Evolutionary conservation across 1,139 yeast genomes (phyloP).

Genomic region (Nadsonia starkeyi-henricii): DNA sequence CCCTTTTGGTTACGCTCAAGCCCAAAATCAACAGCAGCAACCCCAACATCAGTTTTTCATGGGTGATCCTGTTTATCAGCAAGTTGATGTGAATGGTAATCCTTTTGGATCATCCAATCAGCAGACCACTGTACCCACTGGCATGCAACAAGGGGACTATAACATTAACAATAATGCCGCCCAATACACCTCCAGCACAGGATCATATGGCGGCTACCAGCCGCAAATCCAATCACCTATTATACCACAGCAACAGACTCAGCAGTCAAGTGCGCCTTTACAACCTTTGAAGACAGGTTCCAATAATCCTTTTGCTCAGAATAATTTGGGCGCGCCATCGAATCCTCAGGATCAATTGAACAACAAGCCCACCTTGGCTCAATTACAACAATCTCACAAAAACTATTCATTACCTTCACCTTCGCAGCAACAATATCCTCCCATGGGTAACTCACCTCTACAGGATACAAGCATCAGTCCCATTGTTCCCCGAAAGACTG

Average conservation of each 20-base stretch:
- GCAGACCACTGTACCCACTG: slow-evolving; percentile 1
- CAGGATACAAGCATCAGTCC: slow-evolving; percentile 16
- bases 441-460: slow-evolving; percentile 19
- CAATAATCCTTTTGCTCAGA: slow-evolving; percentile 78
- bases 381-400: slow-evolving; percentile 21
- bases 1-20: slow-evolving; percentile 8
- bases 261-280: slow-evolving; percentile 26
- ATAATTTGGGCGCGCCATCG: slow-evolving; percentile 15
- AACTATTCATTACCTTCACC: slow-evolving; percentile 18
- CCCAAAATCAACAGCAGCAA: slow-evolving; percentile 7
- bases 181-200: not conserved
- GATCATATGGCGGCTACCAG: not conserved
- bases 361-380: slow-evolving; percentile 10
- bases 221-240: slow-evolving; percentile 16
- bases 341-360: slow-evolving; percentile 7
- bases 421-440: slow-evolving; percentile 24
- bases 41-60: slow-evolving; percentile 19
- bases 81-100: not conserved
- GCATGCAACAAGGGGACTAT: slow-evolving; percentile 11
- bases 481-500: slow-evolving; percentile 9
- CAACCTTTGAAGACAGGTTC: slow-evolving; percentile 67
- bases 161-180: not conserved
- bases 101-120: not conserved
- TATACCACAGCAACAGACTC: slow-evolving; percentile 26
- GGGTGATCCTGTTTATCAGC: not conserved